A percentile compares a stretch with the other conserved stretches of the same genome.
Evolutionary conservation across 352 stramenopile species (phyloP).

Genomic region (Phytophthora pini): DNA sequence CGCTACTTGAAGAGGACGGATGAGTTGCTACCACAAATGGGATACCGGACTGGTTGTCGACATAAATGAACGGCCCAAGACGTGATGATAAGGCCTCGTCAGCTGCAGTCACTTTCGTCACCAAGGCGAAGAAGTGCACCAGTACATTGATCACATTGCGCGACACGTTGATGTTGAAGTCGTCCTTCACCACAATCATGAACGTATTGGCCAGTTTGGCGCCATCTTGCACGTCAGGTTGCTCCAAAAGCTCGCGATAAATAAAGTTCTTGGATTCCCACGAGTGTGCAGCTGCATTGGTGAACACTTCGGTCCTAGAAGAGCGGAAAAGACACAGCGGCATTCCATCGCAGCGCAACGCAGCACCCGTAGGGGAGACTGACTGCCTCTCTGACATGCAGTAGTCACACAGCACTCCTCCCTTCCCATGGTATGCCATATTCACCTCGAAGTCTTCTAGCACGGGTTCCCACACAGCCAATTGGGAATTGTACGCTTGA

Average conservation of each 20-base stretch:
- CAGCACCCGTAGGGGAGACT: slow-evolving; percentile 61
- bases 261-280: slow-evolving; percentile 88
- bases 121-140: slow-evolving; percentile 75
- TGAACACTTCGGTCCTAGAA: slow-evolving; percentile 72
- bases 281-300: slow-evolving; percentile 62
- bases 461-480: slow-evolving; percentile 86
- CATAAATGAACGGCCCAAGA: slow-evolving; percentile 85
- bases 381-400: slow-evolving; percentile 80
- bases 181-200: slow-evolving; percentile 80
- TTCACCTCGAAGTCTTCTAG: slow-evolving; percentile 88
- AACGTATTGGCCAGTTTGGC: slow-evolving; percentile 68
- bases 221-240: slow-evolving; percentile 60
- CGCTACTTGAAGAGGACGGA: slow-evolving; percentile 34
- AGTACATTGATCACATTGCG: slow-evolving; percentile 86
- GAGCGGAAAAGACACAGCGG: slow-evolving; percentile 76
- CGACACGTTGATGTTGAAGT: slow-evolving; percentile 85
- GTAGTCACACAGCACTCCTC: slow-evolving; percentile 78
- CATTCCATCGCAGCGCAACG: slow-evolving; percentile 69
- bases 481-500: slow-evolving; percentile 88
- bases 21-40: slow-evolving; percentile 81
- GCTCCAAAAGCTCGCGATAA: slow-evolving; percentile 74
- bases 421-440: slow-evolving; percentile 68
- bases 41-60: slow-evolving; percentile 89
- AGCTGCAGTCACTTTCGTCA: slow-evolving; percentile 64
- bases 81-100: slow-evolving; percentile 51